Percentiles rank a stretch among this genome's conserved stretches.
Conservation (phyloP, 768 basidiomycete species). For the Boletus subcaerulescens region DNA sequence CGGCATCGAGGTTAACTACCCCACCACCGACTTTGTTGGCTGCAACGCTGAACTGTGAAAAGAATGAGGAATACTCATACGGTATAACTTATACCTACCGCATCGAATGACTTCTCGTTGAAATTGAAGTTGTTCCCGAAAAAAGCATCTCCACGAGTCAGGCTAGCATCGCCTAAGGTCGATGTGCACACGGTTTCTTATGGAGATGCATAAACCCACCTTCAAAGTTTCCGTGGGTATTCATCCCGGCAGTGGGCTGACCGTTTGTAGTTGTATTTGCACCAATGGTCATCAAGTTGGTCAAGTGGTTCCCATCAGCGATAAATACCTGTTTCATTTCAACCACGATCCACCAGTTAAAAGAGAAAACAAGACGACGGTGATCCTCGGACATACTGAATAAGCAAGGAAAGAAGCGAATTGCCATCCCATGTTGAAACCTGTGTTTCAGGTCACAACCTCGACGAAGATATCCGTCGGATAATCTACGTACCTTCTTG, state of each 20-base stretch:
- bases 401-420: conserved; percentile 19
- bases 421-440: conserved; percentile 21
- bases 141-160: conserved; percentile 18
- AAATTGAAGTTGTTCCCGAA: conserved; percentile 22
- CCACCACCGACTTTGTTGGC: conserved; percentile 17
- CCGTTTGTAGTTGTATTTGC: conserved; percentile 12
- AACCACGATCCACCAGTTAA: not conserved
- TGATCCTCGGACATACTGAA: conserved; percentile 1
- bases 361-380: too few species aligned
- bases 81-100: not conserved
- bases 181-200: not conserved
- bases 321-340: conserved; percentile 3
- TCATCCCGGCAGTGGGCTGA: conserved; percentile 10
- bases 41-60: conserved; percentile 7
- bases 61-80: not conserved
- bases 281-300: conserved; percentile 25
- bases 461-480: not conserved
- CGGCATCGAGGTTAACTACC: conserved; percentile 15
- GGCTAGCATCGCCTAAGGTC: conserved; percentile 19
- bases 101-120: conserved; percentile 21
- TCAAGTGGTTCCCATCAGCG: conserved; percentile 25
- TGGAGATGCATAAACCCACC: not conserved
- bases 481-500: conserved; percentile 13
- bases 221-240: conserved; percentile 21
- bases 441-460: not conserved